phyloP scores from a whole-genome alignment of 306 rosid species.

The Comarum palustre region DNA sequence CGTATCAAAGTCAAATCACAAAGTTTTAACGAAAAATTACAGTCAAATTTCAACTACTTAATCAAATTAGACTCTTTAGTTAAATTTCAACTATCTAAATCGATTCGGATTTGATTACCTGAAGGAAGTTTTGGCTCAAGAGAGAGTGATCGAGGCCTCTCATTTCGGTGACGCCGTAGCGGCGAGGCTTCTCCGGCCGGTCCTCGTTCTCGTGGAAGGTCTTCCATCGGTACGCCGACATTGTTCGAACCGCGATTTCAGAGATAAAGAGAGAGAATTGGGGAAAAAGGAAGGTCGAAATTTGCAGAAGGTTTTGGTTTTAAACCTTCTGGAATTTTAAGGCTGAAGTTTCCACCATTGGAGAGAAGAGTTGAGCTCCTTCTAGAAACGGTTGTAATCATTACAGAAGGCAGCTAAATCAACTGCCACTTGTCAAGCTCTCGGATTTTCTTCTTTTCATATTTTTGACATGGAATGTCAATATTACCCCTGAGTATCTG shows the following conservation, averaged over 20 bases:
- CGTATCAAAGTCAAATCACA: too few relatives aligned
- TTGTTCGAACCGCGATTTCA: neutral
- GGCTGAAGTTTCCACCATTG: neutral
- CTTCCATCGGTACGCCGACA: slow-evolving; percentile 77
- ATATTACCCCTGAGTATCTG: too few relatives aligned
- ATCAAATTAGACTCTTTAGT: neutral
- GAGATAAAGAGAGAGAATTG: neutral
- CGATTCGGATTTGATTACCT: slow-evolving; percentile 33
- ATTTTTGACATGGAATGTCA: too few relatives aligned
- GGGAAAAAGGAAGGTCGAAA: neutral
- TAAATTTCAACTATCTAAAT: neutral
- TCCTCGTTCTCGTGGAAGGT: slow-evolving; percentile 76
- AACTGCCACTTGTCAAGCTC: neutral
- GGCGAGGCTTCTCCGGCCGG: slow-evolving; percentile 82
- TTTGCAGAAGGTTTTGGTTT: neutral
- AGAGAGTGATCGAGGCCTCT: slow-evolving; percentile 60
- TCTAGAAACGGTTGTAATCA: slow-evolving; percentile 11
- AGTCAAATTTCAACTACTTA: neutral
- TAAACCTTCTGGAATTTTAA: neutral
- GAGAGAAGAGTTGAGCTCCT: slow-evolving; percentile 7
- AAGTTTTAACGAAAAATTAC: neutral
- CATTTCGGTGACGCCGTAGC: slow-evolving; percentile 83
- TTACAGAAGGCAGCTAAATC: neutral
- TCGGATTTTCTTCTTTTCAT: neutral
- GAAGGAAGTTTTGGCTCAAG: slow-evolving; percentile 57